A percentile compares a stretch with the other conserved stretches of the same genome.
Conservation (phyloP, 768 basidiomycete genomes). For the Pluteus cervinus region DNA sequence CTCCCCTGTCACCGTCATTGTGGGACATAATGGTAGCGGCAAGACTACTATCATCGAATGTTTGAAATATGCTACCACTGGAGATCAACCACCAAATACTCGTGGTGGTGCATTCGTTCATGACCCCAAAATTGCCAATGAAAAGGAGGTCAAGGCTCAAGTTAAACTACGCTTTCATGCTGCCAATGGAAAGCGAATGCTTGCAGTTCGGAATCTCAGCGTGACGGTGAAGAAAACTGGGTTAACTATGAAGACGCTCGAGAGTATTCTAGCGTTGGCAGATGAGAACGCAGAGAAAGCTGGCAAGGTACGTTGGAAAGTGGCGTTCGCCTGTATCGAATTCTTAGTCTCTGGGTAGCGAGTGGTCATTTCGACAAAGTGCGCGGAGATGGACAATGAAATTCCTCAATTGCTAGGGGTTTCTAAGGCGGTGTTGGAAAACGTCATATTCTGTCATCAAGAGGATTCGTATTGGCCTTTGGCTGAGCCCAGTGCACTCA, state of each 20-base stretch:
- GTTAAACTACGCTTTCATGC: constrained; percentile 92
- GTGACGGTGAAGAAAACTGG: constrained; percentile 92
- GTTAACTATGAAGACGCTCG: constrained; percentile 96
- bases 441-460: constrained; percentile 99
- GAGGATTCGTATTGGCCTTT: constrained; percentile 99
- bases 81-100: constrained; percentile 95
- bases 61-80: constrained; percentile 97
- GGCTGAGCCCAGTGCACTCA: constrained; percentile 81
- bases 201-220: constrained; percentile 84
- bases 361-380: constrained; percentile 91
- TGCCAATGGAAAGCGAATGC: constrained; percentile 85
- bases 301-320: constrained; percentile 59
- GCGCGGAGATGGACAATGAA: constrained; percentile 93
- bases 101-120: constrained; percentile 98
- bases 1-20: constrained; percentile 95
- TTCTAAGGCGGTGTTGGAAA: constrained; percentile 96
- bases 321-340: background rate
- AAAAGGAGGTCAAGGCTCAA: constrained; percentile 98
- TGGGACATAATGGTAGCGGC: constrained; percentile 97
- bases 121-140: constrained; percentile 99
- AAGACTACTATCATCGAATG: constrained; percentile 99
- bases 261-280: constrained; percentile 77
- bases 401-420: constrained; percentile 93
- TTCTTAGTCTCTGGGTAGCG: constrained; percentile 41
- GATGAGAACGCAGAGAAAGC: constrained; percentile 60